Base-by-base conservation (phyloP, 495 filamentous ascomycete species). In the Friedmanniomyces endolithicus region DNA sequence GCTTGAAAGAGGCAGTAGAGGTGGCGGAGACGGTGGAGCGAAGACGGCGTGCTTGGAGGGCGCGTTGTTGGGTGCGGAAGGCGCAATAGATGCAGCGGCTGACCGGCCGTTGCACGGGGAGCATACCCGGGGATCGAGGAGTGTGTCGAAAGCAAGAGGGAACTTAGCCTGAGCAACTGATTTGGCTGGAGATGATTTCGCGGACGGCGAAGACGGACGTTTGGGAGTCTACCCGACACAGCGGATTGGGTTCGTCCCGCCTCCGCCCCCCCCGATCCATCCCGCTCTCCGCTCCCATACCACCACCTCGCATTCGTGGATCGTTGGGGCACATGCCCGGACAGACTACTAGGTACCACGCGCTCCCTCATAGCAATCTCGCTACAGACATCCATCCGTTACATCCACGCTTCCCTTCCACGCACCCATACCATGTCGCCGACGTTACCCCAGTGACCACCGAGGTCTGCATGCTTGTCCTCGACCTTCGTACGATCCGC, bases 31-130 rank as follows among this genome's bases (percentile, higher is more conserved):
- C 1, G 25, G 52, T 23, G 37, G 55, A 52, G n/a, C 37, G 14
- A 31, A 49, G 55, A 9, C 59, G 59, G 16, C 31, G 59, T 40
- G 55, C 23, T 22, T 25, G 55, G 9, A 63, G 57, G 24, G 46
- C 12, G 7, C 9, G 22, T 40, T 56, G 61, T 46, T 59, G 58
- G 40, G 46, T 11, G 27, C 56, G 63, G 51, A 64, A 66, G 43
- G 56, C 56, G 53, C 64, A 66, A 50, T 65, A 63, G 43, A 66
- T 55, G 54, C 64, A 66, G 41, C 60, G 58, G 48, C 52, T 31
- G 16, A 46, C 11, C 8, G 11, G 24, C 23, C 44, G 53, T 27
- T 25, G 20, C 29, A 44, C 1, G 11, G 54, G 19, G 19, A 57
- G 49, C 53, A 57, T 57, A 19, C 45, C 48, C 2, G 19, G 22